Evolutionary conservation across 2,329 filamentous ascomycete genomes (phyloP).

Genomic region (Chrysoporthe puriensis): DNA sequence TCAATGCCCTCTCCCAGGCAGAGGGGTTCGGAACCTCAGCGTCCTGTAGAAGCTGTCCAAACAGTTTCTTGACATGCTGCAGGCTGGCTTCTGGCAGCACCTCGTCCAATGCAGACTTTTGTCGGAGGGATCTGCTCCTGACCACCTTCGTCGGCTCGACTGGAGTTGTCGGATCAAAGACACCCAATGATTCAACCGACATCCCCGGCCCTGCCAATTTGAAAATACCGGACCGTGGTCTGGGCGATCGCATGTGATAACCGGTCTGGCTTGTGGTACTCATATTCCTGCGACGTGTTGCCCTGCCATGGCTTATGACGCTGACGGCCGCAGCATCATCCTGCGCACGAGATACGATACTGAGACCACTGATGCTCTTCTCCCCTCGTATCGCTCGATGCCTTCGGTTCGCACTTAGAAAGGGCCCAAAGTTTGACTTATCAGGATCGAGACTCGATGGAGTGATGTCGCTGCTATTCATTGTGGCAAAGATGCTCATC

Average conservation of each 20-base stretch:
- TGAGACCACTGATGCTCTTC: constrained; percentile 73
- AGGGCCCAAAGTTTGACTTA: constrained; percentile 70
- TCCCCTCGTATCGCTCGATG: constrained; percentile 74
- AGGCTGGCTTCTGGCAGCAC: constrained; percentile 88
- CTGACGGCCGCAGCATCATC: constrained; percentile 65
- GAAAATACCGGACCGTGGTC: constrained; percentile 12
- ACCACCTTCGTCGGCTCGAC: constrained; percentile 57
- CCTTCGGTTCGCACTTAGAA: constrained; percentile 75
- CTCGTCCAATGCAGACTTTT: constrained; percentile 71
- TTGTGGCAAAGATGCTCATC: constrained; percentile 79
- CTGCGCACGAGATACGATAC: constrained; percentile 68
- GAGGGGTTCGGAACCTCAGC: constrained; percentile 70
- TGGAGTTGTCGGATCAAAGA: constrained; percentile 49
- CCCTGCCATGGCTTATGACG: constrained; percentile 62
- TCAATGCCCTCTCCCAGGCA: constrained; percentile 86
- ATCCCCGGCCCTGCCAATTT: constrained; percentile 53
- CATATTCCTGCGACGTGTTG: constrained; percentile 75
- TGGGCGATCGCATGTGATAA: constrained; percentile 73
- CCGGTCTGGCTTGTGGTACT: constrained; percentile 77
- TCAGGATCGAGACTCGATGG: constrained; percentile 75
- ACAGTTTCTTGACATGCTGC: constrained; percentile 82
- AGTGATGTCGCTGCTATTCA: constrained; percentile 67
- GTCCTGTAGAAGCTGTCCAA: constrained; percentile 83
- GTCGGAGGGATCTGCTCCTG: constrained; percentile 83
- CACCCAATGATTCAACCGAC: constrained; percentile 55